A percentile compares a stretch with the other conserved stretches of the same genome.
Conservation (phyloP, 2,329 filamentous ascomycete species). For the Penicillium sp. region DNA sequence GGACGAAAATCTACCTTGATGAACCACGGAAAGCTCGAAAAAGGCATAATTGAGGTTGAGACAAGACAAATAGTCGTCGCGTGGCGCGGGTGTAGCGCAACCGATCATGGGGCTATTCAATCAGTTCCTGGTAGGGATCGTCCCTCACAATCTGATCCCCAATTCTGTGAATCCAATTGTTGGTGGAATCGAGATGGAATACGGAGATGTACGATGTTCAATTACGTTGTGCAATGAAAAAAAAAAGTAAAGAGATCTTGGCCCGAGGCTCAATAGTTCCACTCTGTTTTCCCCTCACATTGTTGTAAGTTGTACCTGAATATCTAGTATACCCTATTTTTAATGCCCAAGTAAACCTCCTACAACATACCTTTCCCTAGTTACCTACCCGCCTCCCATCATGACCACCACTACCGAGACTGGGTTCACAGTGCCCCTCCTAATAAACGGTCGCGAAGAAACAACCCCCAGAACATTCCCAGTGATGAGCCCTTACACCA, state of each 20-base stretch:
- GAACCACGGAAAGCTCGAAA: not conserved
- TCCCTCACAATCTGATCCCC: not conserved
- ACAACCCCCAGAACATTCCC: conserved; percentile 32
- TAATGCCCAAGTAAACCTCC: not conserved
- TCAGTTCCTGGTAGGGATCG: not conserved
- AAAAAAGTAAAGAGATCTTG: not conserved
- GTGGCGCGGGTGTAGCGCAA: not conserved
- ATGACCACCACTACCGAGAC: conserved; percentile 6
- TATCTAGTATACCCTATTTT: not conserved
- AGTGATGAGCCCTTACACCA: conserved; percentile 55
- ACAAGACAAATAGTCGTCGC: not conserved
- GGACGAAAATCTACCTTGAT: not conserved
- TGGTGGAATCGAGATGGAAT: not conserved
- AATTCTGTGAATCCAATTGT: not conserved
- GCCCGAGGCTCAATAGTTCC: not conserved
- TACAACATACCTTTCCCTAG: no score
- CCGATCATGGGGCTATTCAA: not conserved
- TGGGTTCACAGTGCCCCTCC: conserved; percentile 31
- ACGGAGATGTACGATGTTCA: not conserved
- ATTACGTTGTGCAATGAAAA: no score
- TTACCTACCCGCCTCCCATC: not conserved
- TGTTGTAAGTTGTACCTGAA: not conserved
- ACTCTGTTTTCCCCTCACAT: not conserved
- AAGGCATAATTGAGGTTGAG: not conserved
- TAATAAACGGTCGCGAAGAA: conserved; percentile 42